These are phyloP conservation scores for Mycena olivaceomarginata DNA, from an alignment of 768 basidiomycete species.

Conservation along the genomic window DNA sequence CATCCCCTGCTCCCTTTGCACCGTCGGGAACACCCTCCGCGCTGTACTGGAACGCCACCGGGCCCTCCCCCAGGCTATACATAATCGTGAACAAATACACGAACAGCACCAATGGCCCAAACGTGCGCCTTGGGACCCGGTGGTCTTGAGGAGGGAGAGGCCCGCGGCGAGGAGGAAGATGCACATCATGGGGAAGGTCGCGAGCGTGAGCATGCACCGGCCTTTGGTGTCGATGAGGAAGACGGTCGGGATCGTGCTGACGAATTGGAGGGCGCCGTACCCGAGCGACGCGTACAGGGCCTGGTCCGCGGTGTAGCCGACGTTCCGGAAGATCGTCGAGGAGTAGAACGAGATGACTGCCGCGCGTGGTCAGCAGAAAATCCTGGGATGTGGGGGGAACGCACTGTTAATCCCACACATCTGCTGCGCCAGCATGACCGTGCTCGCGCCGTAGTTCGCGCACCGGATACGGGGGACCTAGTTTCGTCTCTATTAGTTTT, in stretches of 20 bases:
- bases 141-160: slow-evolving; percentile 55
- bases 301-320: slow-evolving; percentile 50
- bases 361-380: background rate
- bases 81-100: slow-evolving; percentile 49
- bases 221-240: slow-evolving; percentile 47
- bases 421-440: slow-evolving; percentile 45
- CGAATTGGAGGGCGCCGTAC: slow-evolving; percentile 52
- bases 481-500: no score
- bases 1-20: slow-evolving; percentile 52
- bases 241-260: slow-evolving; percentile 43
- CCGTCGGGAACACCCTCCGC: slow-evolving; percentile 58
- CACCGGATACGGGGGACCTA: slow-evolving; percentile 68
- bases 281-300: slow-evolving; percentile 55
- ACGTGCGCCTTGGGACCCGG: slow-evolving; percentile 11
- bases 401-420: slow-evolving; percentile 52
- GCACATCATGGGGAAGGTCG: slow-evolving; percentile 67
- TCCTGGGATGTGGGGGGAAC: slow-evolving; percentile 3
- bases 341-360: slow-evolving; percentile 62
- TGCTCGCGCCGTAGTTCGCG: slow-evolving; percentile 64
- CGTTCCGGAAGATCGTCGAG: slow-evolving; percentile 59
- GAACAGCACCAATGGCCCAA: slow-evolving; percentile 46
- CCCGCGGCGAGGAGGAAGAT: slow-evolving; percentile 62
- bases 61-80: slow-evolving; percentile 50
- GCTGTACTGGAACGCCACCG: slow-evolving; percentile 64
- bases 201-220: slow-evolving; percentile 40